Base-by-base conservation (phyloP, 805 yeast genomes). In the Groenewaldozyma salmanticensis region DNA sequence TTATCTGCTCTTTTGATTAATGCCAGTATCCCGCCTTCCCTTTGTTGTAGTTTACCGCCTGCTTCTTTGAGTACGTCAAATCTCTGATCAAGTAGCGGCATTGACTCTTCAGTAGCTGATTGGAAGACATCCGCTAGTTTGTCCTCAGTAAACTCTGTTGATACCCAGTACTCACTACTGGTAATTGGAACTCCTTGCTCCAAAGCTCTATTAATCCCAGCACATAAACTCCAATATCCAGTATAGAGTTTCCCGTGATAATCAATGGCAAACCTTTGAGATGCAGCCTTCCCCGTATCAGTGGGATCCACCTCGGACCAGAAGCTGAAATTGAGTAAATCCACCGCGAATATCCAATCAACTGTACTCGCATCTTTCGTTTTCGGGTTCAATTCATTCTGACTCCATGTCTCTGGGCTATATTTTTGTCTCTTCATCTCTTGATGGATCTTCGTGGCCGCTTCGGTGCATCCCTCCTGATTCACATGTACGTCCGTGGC, bases 221-320 rank as follows among this genome's bases (percentile, higher is more conserved):
- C 71, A 13, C 57, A 61, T 19, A 67, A 51, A 38, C 70, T 64
- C 71, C 71, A 66, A 51, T 67, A 67, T 7, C 71, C 71, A 1
- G 72, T 67, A 52, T 64, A 67, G 21, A 20, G 31, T 16, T 45
- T 31, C 16, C 57, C 64, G 2, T 58, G 42, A 47, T 58, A 67
- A 9, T 43, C 42, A 6, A 67, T 64, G 4, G 66, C 45, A 44
- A 44, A 67, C 16, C 68, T 44, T 31, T 52, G 47, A 4, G 58
- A 38, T n/a, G 48, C 49, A 1, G 58, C 40, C 11, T 21, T 22
- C 1, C 66, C 66, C 7, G 58, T 45, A 40, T 62, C 64, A 5
- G 39, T 37, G 6, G 35, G 38, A 37, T 62, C 64, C 3, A 45
- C 47, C 31, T 63, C 65, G 16, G 67, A 59, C 71, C 71, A 67